Conservation (phyloP, 2,329 filamentous ascomycete genomes). For the Penicillium crustosum region DNA sequence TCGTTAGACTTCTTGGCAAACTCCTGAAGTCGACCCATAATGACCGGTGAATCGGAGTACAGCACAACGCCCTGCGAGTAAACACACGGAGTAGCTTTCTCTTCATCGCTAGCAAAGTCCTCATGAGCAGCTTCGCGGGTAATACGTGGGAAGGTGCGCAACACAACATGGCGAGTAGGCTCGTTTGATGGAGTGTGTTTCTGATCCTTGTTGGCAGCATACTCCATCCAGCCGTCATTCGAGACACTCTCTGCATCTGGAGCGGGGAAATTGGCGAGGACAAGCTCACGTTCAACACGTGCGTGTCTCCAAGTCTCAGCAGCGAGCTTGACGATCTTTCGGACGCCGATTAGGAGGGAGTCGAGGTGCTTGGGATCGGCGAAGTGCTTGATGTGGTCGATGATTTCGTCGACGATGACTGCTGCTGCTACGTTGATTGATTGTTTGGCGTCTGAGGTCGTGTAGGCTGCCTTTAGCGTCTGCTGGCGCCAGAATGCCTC, state of each 20-base stretch:
- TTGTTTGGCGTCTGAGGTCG: slow-evolving; percentile 56
- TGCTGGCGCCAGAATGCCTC: slow-evolving; percentile 61
- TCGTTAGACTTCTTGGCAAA: slow-evolving; percentile 35
- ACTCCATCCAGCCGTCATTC: slow-evolving; percentile 42
- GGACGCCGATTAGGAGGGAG: slow-evolving; percentile 51
- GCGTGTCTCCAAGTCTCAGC: slow-evolving; percentile 61
- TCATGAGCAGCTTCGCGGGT: slow-evolving; percentile 53
- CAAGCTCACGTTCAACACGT: slow-evolving; percentile 57
- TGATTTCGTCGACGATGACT: slow-evolving; percentile 58
- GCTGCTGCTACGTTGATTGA: slow-evolving; percentile 57
- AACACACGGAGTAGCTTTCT: slow-evolving; percentile 45
- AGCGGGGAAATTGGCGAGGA: slow-evolving; percentile 52
- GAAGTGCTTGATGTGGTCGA: slow-evolving; percentile 55
- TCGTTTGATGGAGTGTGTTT: slow-evolving; percentile 17
- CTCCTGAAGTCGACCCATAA: slow-evolving; percentile 43
- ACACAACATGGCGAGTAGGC: slow-evolving; percentile 45
- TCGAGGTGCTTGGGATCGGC: slow-evolving; percentile 53
- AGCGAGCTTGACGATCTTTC: slow-evolving; percentile 58
- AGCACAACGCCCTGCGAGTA: slow-evolving; percentile 52
- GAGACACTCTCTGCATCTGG: slow-evolving; percentile 36
- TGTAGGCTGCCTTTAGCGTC: slow-evolving; percentile 58
- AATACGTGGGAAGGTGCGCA: slow-evolving; percentile 55
- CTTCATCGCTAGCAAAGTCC: slow-evolving; percentile 48
- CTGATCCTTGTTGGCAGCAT: slow-evolving; percentile 26
- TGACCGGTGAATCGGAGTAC: slow-evolving; percentile 50